A percentile compares a stretch with the other conserved stretches of the same genome.
Conservation (phyloP, 805 yeast genomes). For the Brettanomyces anomalus region DNA sequence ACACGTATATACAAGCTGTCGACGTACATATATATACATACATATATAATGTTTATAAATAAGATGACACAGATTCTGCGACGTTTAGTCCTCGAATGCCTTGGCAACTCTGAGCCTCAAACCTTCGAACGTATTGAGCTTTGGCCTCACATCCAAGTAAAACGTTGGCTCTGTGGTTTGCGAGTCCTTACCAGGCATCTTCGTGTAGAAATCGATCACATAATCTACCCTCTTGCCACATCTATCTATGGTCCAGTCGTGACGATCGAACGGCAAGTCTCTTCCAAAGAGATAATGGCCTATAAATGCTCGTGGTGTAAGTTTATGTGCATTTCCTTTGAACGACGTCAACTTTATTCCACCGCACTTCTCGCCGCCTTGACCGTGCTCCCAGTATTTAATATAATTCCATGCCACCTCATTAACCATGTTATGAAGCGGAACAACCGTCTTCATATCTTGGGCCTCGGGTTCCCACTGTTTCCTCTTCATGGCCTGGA, state of each 20-base stretch:
- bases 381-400: slow-evolving; percentile 64
- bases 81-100: slow-evolving; percentile 41
- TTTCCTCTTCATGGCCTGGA: slow-evolving; percentile 87
- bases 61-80: not conserved
- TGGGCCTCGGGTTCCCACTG: slow-evolving; percentile 73
- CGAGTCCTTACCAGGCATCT: slow-evolving; percentile 30
- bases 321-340: slow-evolving; percentile 76
- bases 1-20: slow-evolving; percentile 1
- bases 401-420: slow-evolving; percentile 90
- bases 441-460: slow-evolving; percentile 88
- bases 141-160: slow-evolving; percentile 87
- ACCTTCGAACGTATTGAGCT: slow-evolving; percentile 76
- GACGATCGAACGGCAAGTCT: slow-evolving; percentile 86
- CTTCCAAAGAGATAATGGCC: slow-evolving; percentile 52
- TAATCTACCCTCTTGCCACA: slow-evolving; percentile 81
- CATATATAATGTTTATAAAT: not conserved
- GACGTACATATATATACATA: too few species aligned
- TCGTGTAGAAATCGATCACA: slow-evolving; percentile 79
- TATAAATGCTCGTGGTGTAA: slow-evolving; percentile 83
- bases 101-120: slow-evolving; percentile 54
- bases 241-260: slow-evolving; percentile 85
- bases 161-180: slow-evolving; percentile 48
- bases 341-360: slow-evolving; percentile 80
- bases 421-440: slow-evolving; percentile 88
- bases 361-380: slow-evolving; percentile 61